Evolutionary conservation across 371 early-diverging fungal genomes (phyloP).

Genomic region (Cokeromyces recurvatus): DNA sequence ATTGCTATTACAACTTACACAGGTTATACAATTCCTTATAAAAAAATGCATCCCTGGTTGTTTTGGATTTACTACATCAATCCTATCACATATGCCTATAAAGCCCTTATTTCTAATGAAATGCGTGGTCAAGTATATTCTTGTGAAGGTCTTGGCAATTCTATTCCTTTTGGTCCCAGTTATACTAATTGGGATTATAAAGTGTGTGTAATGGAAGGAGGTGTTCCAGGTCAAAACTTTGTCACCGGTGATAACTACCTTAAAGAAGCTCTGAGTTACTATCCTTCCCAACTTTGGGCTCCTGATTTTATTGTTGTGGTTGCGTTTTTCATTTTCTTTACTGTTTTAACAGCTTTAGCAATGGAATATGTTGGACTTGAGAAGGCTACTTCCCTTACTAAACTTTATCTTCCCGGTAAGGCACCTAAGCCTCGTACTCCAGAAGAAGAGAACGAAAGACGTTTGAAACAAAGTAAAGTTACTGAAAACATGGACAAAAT

Average conservation of each 20-base stretch:
- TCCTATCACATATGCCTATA: constrained; percentile 62
- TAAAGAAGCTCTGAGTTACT: constrained; percentile 19
- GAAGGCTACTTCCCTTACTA: constrained; percentile 44
- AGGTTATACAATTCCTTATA: constrained; percentile 60
- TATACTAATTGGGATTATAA: constrained; percentile 46
- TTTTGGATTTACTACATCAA: constrained; percentile 69
- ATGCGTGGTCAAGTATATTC: constrained; percentile 37
- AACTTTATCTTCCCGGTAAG: constrained; percentile 45
- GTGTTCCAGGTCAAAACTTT: constrained; percentile 35
- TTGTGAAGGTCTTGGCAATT: constrained; percentile 37
- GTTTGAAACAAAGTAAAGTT: background rate
- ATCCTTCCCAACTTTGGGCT: constrained; percentile 40
- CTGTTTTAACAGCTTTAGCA: constrained; percentile 38
- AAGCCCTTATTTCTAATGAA: constrained; percentile 65
- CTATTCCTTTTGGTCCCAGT: constrained; percentile 38
- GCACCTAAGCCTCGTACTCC: constrained; percentile 19
- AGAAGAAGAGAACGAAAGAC: constrained; percentile 9
- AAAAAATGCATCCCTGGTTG: constrained; percentile 64
- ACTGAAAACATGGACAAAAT: constrained; percentile 19
- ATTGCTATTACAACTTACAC: constrained; percentile 53
- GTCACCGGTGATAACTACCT: constrained; percentile 55
- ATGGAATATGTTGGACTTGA: constrained; percentile 49
- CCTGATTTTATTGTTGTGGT: constrained; percentile 45
- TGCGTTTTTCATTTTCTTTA: constrained; percentile 48
- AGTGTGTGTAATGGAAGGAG: constrained; percentile 51